Conservation (phyloP, 2,329 filamentous ascomycete species). For the Hymenoscyphus fructigenus region DNA sequence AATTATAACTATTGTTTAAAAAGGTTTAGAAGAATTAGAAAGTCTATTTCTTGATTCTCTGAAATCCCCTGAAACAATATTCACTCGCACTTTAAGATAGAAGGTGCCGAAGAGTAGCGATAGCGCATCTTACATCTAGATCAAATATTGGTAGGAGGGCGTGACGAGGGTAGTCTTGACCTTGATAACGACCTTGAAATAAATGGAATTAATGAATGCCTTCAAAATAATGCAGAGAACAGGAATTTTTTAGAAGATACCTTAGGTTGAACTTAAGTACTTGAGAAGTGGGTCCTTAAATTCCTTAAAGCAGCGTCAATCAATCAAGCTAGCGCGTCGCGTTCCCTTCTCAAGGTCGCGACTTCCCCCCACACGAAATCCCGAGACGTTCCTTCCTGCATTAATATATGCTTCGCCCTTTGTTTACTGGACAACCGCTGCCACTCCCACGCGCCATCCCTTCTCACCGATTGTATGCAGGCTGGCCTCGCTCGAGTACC, state of each 20-base stretch:
- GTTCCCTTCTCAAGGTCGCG: neutral
- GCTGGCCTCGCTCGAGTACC: slow-evolving; percentile 28
- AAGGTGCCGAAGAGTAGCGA: too few relatives aligned
- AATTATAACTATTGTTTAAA: too few relatives aligned
- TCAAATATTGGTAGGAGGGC: too few relatives aligned
- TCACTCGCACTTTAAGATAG: too few relatives aligned
- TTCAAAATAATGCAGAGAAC: too few relatives aligned
- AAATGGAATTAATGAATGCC: neutral
- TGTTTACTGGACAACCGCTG: neutral
- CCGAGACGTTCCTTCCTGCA: neutral
- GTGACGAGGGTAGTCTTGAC: too few relatives aligned
- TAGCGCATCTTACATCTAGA: too few relatives aligned
- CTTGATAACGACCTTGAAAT: neutral
- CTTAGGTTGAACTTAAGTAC: neutral
- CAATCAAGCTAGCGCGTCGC: neutral
- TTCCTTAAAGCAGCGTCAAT: neutral
- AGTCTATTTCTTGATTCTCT: too few relatives aligned
- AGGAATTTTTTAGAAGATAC: too few relatives aligned
- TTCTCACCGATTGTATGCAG: slow-evolving; percentile 35
- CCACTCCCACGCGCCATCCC: neutral
- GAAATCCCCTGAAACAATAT: neutral
- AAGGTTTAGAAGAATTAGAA: too few relatives aligned
- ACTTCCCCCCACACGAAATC: neutral
- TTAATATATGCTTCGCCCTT: neutral
- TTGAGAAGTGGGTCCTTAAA: neutral